These are phyloP conservation scores for Papilionanthe hybrid DNA, from an alignment of 116 monocot species.

Conservation along the genomic window DNA sequence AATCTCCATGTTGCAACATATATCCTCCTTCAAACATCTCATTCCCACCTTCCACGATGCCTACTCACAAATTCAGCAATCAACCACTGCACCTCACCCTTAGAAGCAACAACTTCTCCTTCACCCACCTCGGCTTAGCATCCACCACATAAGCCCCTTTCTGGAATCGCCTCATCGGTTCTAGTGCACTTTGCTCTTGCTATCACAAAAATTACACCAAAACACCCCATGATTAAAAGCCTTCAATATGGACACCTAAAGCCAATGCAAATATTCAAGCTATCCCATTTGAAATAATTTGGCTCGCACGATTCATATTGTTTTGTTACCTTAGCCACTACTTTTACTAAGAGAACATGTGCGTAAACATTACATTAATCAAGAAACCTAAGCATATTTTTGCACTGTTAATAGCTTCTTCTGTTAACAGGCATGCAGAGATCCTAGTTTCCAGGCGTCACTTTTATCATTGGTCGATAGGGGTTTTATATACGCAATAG, in stretches of 20 bases:
- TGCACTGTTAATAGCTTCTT: neutral
- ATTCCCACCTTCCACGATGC: too few species aligned
- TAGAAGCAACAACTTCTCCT: too few species aligned
- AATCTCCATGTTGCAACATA: too few species aligned
- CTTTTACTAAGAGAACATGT: neutral
- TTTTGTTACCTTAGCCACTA: neutral
- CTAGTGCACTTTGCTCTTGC: too few species aligned
- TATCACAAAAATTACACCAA: too few species aligned
- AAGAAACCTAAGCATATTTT: neutral
- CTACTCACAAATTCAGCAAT: too few species aligned
- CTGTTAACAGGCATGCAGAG: constrained; percentile 56
- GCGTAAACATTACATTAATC: neutral
- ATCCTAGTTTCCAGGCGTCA: constrained; percentile 70
- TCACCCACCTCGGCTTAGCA: too few species aligned
- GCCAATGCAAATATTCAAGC: neutral
- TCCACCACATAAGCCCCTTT: too few species aligned
- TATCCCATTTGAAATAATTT: neutral
- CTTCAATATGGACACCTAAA: neutral
- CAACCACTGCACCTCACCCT: too few species aligned
- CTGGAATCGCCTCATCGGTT: too few species aligned
- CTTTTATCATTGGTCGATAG: constrained; percentile 78
- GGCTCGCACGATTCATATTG: neutral
- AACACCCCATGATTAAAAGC: too few species aligned
- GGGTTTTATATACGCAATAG: constrained; percentile 88
- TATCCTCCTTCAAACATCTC: too few species aligned